Evolutionary conservation across 1,284 basidiomycete genomes (phyloP).

Genomic region (Ceratobasidium theobromae): DNA sequence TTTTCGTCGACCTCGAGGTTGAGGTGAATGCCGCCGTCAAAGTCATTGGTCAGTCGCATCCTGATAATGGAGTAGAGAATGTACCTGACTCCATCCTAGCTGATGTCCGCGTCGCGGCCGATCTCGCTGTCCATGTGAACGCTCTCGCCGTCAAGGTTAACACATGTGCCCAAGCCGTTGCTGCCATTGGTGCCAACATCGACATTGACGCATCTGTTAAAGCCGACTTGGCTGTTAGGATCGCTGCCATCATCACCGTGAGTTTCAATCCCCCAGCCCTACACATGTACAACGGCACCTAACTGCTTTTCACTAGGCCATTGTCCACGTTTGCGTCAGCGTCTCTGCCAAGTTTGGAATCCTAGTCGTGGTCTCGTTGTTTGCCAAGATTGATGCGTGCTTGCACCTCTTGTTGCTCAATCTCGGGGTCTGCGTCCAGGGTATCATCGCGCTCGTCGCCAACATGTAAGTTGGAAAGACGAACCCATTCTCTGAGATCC

Average conservation of each 20-base stretch:
- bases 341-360: conserved; percentile 5
- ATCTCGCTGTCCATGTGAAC: background rate
- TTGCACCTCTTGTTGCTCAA: background rate
- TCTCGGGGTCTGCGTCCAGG: background rate
- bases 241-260: background rate
- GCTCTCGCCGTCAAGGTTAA: background rate
- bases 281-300: background rate
- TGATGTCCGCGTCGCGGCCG: background rate
- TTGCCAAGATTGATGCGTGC: background rate
- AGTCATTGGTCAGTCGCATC: background rate
- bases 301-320: background rate
- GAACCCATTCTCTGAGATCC: too few species aligned
- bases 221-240: background rate
- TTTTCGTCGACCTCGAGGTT: background rate
- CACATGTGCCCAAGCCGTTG: background rate
- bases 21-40: background rate
- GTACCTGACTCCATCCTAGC: background rate
- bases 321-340: background rate
- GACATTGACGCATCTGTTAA: background rate
- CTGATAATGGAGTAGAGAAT: too few species aligned
- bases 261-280: background rate
- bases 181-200: background rate
- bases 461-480: background rate
- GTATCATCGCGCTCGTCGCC: background rate
- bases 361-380: background rate